A percentile compares a stretch with the other conserved stretches of the same genome.
These are phyloP conservation scores for Arctium lappa DNA, from an alignment of 129 eudicot species.

Conservation along the genomic window DNA sequence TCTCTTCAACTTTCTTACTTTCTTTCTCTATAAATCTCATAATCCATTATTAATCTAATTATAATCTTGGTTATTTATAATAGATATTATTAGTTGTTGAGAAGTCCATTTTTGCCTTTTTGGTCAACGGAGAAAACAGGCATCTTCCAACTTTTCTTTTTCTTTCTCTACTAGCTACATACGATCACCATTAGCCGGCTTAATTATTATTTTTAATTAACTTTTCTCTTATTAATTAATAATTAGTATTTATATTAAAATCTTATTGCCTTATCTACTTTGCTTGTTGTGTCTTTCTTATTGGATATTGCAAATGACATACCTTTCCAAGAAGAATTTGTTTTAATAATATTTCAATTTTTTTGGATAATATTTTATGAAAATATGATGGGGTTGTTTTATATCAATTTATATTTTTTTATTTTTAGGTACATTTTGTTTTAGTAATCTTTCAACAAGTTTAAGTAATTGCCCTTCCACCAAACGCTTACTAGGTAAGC, in stretches of 20 bases:
- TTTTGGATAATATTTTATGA: neutral
- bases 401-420: neutral
- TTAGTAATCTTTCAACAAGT: neutral
- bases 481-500: too few relatives aligned
- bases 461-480: too few relatives aligned
- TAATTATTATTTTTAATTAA: neutral
- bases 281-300: slow-evolving; percentile 18
- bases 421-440: neutral
- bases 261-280: slow-evolving; percentile 18
- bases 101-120: neutral
- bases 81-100: neutral
- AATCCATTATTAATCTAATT: too few relatives aligned
- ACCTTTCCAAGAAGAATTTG: neutral
- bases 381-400: neutral
- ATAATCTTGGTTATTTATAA: too few relatives aligned
- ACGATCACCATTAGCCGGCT: slow-evolving; percentile 26
- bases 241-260: neutral
- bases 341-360: neutral
- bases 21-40: too few relatives aligned
- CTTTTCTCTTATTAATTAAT: neutral
- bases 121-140: neutral
- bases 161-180: neutral
- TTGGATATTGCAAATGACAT: neutral
- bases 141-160: neutral
- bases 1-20: too few relatives aligned